Conservation (phyloP, 352 stramenopile species). For the Globisporangium acanthophoron region DNA sequence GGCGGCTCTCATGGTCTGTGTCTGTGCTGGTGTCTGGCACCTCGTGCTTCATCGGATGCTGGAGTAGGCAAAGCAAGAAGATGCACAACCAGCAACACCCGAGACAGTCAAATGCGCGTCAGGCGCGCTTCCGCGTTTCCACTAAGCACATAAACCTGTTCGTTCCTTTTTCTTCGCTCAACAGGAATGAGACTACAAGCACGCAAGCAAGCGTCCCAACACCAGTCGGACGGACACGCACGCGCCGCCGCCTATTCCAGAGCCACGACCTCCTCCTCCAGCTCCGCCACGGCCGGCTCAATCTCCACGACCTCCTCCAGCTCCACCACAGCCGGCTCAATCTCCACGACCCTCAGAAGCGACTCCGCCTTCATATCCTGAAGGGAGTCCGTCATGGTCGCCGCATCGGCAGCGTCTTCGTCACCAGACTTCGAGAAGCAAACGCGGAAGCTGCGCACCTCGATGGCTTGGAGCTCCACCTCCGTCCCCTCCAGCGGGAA, state of each 20-base stretch:
- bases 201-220: too few relatives aligned
- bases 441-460: slow-evolving; percentile 91
- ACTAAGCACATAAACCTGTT: not conserved
- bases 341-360: slow-evolving; percentile 9
- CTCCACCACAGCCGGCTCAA: slow-evolving; percentile 16
- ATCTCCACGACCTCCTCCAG: slow-evolving; percentile 12
- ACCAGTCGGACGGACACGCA: too few relatives aligned
- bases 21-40: slow-evolving; percentile 6
- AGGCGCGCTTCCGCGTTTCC: not conserved
- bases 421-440: slow-evolving; percentile 26
- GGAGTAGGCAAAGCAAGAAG: not conserved
- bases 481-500: slow-evolving; percentile 45
- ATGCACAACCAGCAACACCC: not conserved
- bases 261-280: slow-evolving; percentile 28
- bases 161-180: not conserved
- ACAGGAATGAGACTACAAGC: not conserved
- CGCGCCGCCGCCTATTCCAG: slow-evolving; percentile 16
- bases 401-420: not conserved
- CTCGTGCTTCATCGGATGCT: slow-evolving; percentile 9
- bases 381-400: slow-evolving; percentile 3
- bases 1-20: slow-evolving; percentile 16
- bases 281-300: slow-evolving; percentile 16
- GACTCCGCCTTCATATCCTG: slow-evolving; percentile 16
- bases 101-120: too few relatives aligned
- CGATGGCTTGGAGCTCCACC: slow-evolving; percentile 85